These are phyloP conservation scores for Rubia yunnanensis DNA, from an alignment of 257 asterid genomes.

Conservation along the genomic window DNA sequence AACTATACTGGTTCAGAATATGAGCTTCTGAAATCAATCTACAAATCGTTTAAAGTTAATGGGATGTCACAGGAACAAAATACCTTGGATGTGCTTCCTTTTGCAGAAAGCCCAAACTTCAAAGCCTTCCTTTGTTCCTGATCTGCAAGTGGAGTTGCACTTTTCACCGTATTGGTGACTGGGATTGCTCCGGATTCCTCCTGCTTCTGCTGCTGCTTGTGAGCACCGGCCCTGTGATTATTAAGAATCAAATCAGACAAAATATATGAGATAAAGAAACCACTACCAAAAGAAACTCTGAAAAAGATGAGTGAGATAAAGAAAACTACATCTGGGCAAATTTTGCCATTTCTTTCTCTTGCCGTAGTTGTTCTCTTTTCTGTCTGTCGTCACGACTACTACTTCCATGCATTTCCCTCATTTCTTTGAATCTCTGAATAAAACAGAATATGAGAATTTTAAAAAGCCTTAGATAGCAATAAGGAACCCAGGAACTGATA, in stretches of 20 bases:
- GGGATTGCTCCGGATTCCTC: conserved; percentile 38
- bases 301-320: not conserved
- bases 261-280: not conserved
- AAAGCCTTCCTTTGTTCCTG: conserved; percentile 85
- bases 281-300: not conserved
- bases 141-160: conserved; percentile 76
- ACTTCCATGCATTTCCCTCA: conserved; percentile 98
- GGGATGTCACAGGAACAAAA: not conserved
- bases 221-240: conserved; percentile 64
- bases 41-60: not conserved
- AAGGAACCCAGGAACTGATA: conserved; percentile 10
- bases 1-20: not conserved
- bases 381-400: conserved; percentile 93
- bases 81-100: conserved; percentile 64
- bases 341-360: conserved; percentile 88
- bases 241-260: conserved; percentile 6
- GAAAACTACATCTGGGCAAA: conserved; percentile 59
- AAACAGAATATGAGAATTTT: not conserved
- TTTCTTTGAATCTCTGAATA: conserved; percentile 85
- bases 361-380: conserved; percentile 91
- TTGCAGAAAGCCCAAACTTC: conserved; percentile 85
- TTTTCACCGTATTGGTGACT: conserved; percentile 30
- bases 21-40: not conserved
- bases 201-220: conserved; percentile 51
- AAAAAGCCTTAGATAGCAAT: conserved; percentile 8